phyloP scores from a whole-genome alignment of 495 filamentous ascomycete species.

The Penicillium robsamsonii region DNA sequence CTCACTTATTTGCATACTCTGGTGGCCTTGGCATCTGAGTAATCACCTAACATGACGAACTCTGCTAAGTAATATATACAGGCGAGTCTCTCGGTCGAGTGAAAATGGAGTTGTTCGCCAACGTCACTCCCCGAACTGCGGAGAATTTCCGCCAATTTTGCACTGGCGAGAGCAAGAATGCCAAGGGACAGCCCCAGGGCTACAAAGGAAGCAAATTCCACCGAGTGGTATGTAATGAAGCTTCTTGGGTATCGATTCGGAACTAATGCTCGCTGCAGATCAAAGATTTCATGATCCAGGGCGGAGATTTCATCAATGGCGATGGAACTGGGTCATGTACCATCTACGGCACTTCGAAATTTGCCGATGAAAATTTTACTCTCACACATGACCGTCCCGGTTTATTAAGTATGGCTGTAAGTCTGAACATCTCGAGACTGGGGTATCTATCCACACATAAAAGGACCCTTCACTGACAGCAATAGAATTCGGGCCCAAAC shows the following conservation, averaged over 20 bases:
- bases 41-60: background rate
- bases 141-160: slow-evolving; percentile 98
- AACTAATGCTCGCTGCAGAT: slow-evolving; percentile 55
- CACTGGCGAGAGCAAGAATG: slow-evolving; percentile 86
- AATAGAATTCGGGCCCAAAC: slow-evolving; percentile 84
- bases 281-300: slow-evolving; percentile 96
- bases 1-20: background rate
- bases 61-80: slow-evolving; percentile 30
- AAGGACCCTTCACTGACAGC: slow-evolving; percentile 5
- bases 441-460: background rate
- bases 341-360: slow-evolving; percentile 82
- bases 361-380: slow-evolving; percentile 86
- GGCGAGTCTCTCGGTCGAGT: slow-evolving; percentile 89
- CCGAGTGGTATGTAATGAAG: slow-evolving; percentile 67
- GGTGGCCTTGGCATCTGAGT: background rate
- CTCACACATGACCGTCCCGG: slow-evolving; percentile 76
- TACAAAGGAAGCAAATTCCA: slow-evolving; percentile 97
- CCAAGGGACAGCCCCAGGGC: slow-evolving; percentile 76
- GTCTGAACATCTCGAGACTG: slow-evolving; percentile 26
- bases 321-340: slow-evolving; percentile 86
- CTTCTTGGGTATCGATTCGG: background rate
- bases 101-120: slow-evolving; percentile 88
- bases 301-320: slow-evolving; percentile 93
- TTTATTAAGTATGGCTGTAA: slow-evolving; percentile 88
- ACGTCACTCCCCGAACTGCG: slow-evolving; percentile 80